These are phyloP conservation scores for Corymbia maculata DNA, from an alignment of 345 rosid species.

Conservation along the genomic window DNA sequence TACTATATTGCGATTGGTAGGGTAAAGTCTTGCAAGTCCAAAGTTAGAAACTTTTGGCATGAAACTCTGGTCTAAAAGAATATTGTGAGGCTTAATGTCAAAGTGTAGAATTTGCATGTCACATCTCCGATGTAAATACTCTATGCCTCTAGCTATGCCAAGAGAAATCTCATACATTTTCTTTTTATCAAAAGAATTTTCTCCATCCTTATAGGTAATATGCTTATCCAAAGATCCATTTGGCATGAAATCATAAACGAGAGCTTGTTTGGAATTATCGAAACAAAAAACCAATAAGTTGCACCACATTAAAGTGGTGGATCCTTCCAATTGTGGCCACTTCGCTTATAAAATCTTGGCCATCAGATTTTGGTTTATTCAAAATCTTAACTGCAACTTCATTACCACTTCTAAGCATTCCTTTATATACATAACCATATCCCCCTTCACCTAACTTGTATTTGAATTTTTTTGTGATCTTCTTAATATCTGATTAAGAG, in stretches of 20 bases:
- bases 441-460: background rate
- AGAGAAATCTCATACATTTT: background rate
- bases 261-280: background rate
- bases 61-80: background rate
- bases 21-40: background rate
- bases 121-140: background rate
- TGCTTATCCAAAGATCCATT: background rate
- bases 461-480: background rate
- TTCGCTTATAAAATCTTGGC: background rate
- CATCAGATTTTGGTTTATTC: background rate
- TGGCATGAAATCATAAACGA: background rate
- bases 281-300: background rate
- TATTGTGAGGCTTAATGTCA: background rate
- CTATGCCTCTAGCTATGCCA: background rate
- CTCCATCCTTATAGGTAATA: background rate
- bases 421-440: background rate
- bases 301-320: background rate
- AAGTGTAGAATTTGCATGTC: background rate
- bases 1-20: background rate
- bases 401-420: background rate
- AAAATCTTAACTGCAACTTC: background rate
- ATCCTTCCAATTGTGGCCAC: background rate
- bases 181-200: background rate
- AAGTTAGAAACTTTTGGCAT: background rate
- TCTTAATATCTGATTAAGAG: background rate